Conservation (phyloP, 2,329 filamentous ascomycete species). For the Myriosclerotinia scirpicola region DNA sequence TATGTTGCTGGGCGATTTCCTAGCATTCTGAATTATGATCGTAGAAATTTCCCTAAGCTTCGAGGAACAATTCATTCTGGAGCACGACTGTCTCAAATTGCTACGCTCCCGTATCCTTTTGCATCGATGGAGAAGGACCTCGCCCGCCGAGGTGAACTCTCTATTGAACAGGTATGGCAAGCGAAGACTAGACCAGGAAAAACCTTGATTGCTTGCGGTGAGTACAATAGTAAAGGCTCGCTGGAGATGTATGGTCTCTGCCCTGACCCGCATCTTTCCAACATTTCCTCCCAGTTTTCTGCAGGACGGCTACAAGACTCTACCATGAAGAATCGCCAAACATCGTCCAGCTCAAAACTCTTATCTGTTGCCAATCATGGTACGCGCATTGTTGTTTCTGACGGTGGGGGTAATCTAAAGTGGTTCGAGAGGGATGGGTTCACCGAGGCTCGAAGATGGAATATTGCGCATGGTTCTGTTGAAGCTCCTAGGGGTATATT, state of each 20-base stretch:
- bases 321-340: slow-evolving; percentile 76
- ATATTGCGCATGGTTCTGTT: slow-evolving; percentile 56
- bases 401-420: slow-evolving; percentile 79
- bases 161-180: slow-evolving; percentile 52
- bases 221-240: slow-evolving; percentile 89
- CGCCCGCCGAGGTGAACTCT: slow-evolving; percentile 55
- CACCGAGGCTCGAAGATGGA: slow-evolving; percentile 56
- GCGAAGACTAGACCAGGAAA: slow-evolving; percentile 57
- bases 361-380: slow-evolving; percentile 81
- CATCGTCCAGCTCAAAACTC: slow-evolving; percentile 75
- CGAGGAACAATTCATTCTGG: slow-evolving; percentile 81
- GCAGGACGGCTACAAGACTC: slow-evolving; percentile 47
- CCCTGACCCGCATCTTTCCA: slow-evolving; percentile 36
- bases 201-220: slow-evolving; percentile 78
- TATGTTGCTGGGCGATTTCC: slow-evolving; percentile 88
- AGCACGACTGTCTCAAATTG: slow-evolving; percentile 71
- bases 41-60: slow-evolving; percentile 78
- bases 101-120: slow-evolving; percentile 67
- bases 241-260: slow-evolving; percentile 79
- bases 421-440: slow-evolving; percentile 88
- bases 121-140: slow-evolving; percentile 61
- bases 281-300: slow-evolving; percentile 38
- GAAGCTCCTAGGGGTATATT: slow-evolving; percentile 52
- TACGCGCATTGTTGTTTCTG: slow-evolving; percentile 76
- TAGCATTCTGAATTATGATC: slow-evolving; percentile 68